Conservation (phyloP, 2,329 filamentous ascomycete genomes). For the Elsinoe perseae region DNA sequence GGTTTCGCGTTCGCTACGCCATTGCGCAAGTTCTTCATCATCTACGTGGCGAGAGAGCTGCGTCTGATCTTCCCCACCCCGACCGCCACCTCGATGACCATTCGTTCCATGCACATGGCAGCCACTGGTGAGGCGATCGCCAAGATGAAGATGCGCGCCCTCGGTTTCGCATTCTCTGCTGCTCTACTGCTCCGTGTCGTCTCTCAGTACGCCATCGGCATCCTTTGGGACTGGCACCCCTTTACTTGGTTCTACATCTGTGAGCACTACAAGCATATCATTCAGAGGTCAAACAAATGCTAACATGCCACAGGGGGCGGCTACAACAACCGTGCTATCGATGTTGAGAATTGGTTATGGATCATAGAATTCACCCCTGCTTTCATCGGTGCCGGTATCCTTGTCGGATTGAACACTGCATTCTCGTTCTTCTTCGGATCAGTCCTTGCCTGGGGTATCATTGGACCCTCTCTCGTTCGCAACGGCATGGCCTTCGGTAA, state of each 20-base stretch:
- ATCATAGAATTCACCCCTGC: conserved; percentile 52
- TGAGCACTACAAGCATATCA: not conserved
- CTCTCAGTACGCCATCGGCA: conserved; percentile 53
- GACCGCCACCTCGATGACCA: conserved; percentile 53
- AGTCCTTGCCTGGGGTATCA: conserved; percentile 48
- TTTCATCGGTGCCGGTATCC: conserved; percentile 52
- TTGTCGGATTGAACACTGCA: conserved; percentile 51
- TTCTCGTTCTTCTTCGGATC: conserved; percentile 50
- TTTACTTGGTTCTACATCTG: conserved; percentile 36
- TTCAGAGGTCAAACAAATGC: not conserved
- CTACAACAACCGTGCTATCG: conserved; percentile 43
- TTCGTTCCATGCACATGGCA: conserved; percentile 53
- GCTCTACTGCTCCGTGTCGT: conserved; percentile 47
- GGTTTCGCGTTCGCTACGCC: conserved; percentile 58
- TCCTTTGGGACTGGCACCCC: conserved; percentile 41
- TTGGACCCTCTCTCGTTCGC: conserved; percentile 48
- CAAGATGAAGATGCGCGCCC: conserved; percentile 49
- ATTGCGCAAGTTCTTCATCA: conserved; percentile 56
- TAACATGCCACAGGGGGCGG: conserved; percentile 40
- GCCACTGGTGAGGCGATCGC: conserved; percentile 44
- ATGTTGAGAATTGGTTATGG: conserved; percentile 55
- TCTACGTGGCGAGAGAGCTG: conserved; percentile 53
- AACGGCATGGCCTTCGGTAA: conserved; percentile 42
- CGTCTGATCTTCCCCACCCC: conserved; percentile 52
- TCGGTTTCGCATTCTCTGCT: conserved; percentile 43